A percentile compares a stretch with the other conserved stretches of the same genome.
phyloP scores from a whole-genome alignment of 306 rosid species.

The Crotalaria pallida region DNA sequence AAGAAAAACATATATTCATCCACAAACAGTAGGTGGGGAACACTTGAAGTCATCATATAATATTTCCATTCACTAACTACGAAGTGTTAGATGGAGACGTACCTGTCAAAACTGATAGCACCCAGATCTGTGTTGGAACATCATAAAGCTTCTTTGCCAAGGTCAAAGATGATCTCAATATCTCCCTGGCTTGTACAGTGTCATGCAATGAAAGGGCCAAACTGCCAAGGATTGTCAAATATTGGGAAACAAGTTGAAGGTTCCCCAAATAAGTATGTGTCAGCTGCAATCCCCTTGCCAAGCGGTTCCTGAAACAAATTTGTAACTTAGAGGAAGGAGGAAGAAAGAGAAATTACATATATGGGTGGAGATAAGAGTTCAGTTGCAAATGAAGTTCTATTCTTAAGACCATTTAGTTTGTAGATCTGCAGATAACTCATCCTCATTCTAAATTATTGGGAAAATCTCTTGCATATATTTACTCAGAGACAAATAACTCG shows the following conservation, averaged over 20 bases:
- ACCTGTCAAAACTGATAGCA: conserved; percentile 90
- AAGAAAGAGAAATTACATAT: conserved; percentile 10
- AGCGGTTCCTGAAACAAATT: conserved; percentile 65
- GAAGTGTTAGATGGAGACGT: conserved; percentile 16
- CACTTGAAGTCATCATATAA: not conserved
- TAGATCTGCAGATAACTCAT: not conserved
- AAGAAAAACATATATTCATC: not conserved
- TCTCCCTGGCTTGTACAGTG: conserved; percentile 88
- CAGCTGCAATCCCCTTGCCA: conserved; percentile 95
- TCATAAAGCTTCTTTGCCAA: conserved; percentile 96
- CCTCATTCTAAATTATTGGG: conserved; percentile 3
- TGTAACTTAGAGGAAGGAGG: conserved; percentile 13
- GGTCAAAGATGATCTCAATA: conserved; percentile 86
- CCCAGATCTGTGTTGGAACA: conserved; percentile 93
- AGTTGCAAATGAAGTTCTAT: not conserved
- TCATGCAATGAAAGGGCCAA: conserved; percentile 88
- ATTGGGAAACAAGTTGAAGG: conserved; percentile 92
- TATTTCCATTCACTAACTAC: not conserved
- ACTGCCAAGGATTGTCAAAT: conserved; percentile 91
- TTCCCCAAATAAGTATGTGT: conserved; percentile 84
- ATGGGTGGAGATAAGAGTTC: not conserved
- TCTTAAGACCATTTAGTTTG: not conserved
- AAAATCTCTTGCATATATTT: not conserved
- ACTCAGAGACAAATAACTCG: not conserved
- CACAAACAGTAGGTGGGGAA: not conserved